Evolutionary conservation across 139 green algal genomes (phyloP).

Genomic region (Cymbomonas tetramitiformis): DNA sequence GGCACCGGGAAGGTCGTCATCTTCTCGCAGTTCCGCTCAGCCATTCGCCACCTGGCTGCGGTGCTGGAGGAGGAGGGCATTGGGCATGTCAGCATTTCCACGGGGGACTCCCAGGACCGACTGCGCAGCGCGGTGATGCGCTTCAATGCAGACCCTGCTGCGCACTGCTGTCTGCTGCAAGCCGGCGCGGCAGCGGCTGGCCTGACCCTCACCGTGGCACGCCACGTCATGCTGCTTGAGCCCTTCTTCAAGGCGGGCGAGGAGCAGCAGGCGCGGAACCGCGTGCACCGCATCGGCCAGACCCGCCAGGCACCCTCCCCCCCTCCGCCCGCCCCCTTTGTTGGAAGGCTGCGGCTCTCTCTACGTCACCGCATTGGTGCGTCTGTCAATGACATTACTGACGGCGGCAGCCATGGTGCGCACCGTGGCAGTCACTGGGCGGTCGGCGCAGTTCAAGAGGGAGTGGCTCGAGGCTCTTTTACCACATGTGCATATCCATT

Average conservation of each 20-base stretch:
- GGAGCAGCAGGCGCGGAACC: slow-evolving; percentile 25
- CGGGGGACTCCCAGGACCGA: too few relatives aligned
- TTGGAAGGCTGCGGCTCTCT: too few relatives aligned
- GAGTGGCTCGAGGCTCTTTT: too few relatives aligned
- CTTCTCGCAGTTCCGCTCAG: slow-evolving; percentile 5
- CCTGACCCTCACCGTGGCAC: slow-evolving; percentile 26
- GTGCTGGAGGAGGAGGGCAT: not conserved
- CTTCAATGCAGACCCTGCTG: not conserved
- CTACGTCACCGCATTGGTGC: too few relatives aligned
- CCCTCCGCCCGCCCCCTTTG: too few relatives aligned
- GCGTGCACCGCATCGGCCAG: slow-evolving; percentile 34
- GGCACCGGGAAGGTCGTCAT: not conserved
- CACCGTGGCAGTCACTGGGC: too few relatives aligned
- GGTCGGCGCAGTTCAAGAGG: too few relatives aligned
- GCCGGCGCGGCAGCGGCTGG: slow-evolving; percentile 15
- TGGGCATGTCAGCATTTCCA: not conserved
- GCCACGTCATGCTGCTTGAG: slow-evolving; percentile 31
- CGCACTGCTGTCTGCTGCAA: slow-evolving; percentile 20
- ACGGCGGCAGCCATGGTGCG: too few relatives aligned
- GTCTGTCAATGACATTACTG: too few relatives aligned
- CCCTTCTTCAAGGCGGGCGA: slow-evolving; percentile 20
- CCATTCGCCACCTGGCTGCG: not conserved
- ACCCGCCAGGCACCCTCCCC: too few relatives aligned
- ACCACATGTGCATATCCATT: too few relatives aligned
- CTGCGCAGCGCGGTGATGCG: not conserved